Percentiles rank a stretch among this genome's conserved stretches.
These are phyloP conservation scores for Schizosaccharomyces octosporus DNA, from an alignment of 805 yeast genomes.

Conservation along the genomic window DNA sequence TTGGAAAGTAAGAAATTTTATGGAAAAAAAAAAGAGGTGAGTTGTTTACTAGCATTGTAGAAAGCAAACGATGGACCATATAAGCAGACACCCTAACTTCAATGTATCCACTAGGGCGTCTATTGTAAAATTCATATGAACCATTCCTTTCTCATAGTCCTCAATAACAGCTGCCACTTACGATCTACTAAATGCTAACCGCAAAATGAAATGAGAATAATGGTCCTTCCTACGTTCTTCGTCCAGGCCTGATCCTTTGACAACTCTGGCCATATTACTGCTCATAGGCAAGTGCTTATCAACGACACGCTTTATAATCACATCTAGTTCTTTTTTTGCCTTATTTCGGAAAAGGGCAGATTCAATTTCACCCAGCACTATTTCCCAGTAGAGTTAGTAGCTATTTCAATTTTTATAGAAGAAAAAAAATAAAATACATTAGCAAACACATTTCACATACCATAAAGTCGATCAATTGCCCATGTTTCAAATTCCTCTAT, in stretches of 20 bases:
- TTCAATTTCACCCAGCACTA: conserved; percentile 60
- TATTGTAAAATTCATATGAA: no score
- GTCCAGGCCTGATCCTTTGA: conserved; percentile 12
- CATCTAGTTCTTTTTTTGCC: conserved; percentile 37
- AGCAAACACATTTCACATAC: background rate
- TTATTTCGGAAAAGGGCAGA: conserved; percentile 42
- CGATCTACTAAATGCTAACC: conserved; percentile 66
- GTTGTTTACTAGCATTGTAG: no score
- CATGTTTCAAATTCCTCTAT: conserved; percentile 80
- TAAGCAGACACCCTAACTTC: no score
- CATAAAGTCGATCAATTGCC: conserved; percentile 75
- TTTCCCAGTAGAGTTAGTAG: background rate
- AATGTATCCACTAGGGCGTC: no score
- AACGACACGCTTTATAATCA: conserved; percentile 38
- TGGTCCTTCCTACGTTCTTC: conserved; percentile 68
- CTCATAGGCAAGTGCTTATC: conserved; percentile 40
- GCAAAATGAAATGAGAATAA: conserved; percentile 67
- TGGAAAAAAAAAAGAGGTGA: no score
- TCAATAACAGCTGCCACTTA: background rate
- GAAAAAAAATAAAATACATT: background rate
- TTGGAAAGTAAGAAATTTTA: background rate
- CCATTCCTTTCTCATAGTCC: no score
- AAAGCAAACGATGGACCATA: background rate
- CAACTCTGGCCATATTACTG: conserved; percentile 14
- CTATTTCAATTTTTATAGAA: background rate